Base-by-base conservation (phyloP, 768 basidiomycete genomes). In the Dictyophora rubrovolvata region DNA sequence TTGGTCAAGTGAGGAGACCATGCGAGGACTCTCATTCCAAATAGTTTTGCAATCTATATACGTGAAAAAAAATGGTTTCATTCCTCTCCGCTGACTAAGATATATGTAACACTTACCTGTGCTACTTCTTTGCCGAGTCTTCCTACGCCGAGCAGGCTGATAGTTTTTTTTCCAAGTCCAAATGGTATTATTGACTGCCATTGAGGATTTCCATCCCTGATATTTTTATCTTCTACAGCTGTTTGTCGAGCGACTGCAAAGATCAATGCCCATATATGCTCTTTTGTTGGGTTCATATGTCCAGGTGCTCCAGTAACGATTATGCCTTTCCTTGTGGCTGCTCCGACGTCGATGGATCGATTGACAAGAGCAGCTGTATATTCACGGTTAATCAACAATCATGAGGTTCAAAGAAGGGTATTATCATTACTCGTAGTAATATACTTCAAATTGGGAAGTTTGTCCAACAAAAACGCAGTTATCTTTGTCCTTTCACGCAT, bases 401-500 rank as follows among this genome's bases (percentile, higher is more conserved):
- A 73, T 77, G 8, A 67, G 68, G 63, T 85, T 84, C 33, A 62
- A 56, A 60, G 62, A 63, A 0, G n/a, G 28, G 28, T 28, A 28
- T 28, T 28, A 28, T 28, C 79, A 84, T 1, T 35, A 57, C 84
- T 86, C 0, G 84, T 85, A 12, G 81, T 74, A 55, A 87, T 74
- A 21, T 84, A 69, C 71, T 74, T 76, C 48, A 87, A 73, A 52
- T 81, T 81, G 7, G 84, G 84, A 35, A 87, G 71, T 48, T 74
- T 72, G 55, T 77, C 77, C 48, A 87, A 65, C 10, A 84, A 62
- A 0, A 75, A 70, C 6, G 71, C 67, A 7, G 74, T 66, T 65
- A 87, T 79, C 58, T 77, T 79, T 0, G 85, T 86, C 33, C 85
- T 72, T 63, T 86, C 85, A 54, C 85, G 73, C 84, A 86, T 86